Evolutionary conservation across 2,329 filamentous ascomycete genomes (phyloP), one percentile per base, ranked within the genome.

Genomic region (Pyrenophora graminea): DNA sequence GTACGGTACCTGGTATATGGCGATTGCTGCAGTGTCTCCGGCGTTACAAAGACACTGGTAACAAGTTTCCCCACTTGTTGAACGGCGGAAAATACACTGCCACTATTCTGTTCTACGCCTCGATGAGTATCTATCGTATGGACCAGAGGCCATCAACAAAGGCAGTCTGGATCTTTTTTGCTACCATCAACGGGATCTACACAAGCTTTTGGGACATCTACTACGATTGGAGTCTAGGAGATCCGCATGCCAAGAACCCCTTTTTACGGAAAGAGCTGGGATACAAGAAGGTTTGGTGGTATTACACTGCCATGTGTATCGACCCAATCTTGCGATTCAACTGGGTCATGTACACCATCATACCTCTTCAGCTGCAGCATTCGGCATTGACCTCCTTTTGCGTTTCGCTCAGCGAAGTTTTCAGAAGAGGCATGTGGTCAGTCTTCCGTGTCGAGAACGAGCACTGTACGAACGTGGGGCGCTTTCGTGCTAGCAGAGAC

Each of bases 361-460:
- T 90, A 71, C 86, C 87, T 1, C 77, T 87, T 55, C 82, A 96
- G 64, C 74, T 87, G 0, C 91, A 97, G 66, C 92, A 97, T 71
- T 93, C 88, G 1, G 89, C 89, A 3, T 71, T 91, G 2, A 82
- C 91, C 4, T 91, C 90, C 1, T 97, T 97, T 73, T 61, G 89
- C 25, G 84, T 97, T 13, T 82, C 84, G 1, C 76, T 97, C 3
- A 84, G 87, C 7, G 94, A 99, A 71, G 85, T 96, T 18, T 80
- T 84, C n/a, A 85, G 94, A 27, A 80, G 94, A 69, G 92, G 91
- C 55, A 85, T 97, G 68, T 99, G 94, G 94, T 87, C 88, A 0
- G 79, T 97, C 3, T 89, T 99, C 71, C 90, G 94, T 34, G 92
- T 99, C 21, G 94, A 99, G 74, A 99, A 99, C 72, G 94, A 99